Conservation (phyloP, 805 yeast species). For the Candida nitratophila region DNA sequence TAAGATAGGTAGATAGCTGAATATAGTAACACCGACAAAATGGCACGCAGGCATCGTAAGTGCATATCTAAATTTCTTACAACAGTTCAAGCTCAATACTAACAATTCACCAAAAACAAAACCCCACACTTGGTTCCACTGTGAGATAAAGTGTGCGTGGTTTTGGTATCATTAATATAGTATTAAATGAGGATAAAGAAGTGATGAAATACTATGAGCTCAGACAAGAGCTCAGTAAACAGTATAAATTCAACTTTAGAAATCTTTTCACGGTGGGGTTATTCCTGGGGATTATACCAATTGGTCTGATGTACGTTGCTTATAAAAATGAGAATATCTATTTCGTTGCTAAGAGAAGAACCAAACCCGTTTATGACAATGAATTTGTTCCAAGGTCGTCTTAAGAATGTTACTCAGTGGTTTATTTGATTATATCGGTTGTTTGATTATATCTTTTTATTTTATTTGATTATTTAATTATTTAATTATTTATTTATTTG, state of each 20-base stretch:
- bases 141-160: too few species aligned
- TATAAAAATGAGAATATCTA: constrained; percentile 23
- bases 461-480: neutral
- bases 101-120: neutral
- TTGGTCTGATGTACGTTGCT: constrained; percentile 23
- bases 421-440: neutral
- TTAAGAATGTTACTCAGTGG: neutral
- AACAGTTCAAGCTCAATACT: neutral
- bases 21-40: neutral
- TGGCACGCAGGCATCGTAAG: neutral
- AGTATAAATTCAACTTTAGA: constrained; percentile 24
- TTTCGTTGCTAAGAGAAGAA: constrained; percentile 23
- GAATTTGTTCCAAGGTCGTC: constrained; percentile 22
- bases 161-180: too few species aligned
- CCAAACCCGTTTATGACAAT: constrained; percentile 19
- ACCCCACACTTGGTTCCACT: neutral
- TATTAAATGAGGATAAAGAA: constrained; percentile 16
- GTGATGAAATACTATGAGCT: constrained; percentile 23
- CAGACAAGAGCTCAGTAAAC: constrained; percentile 23
- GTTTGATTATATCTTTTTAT: neutral
- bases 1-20: too few species aligned
- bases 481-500: too few species aligned
- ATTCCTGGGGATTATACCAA: constrained; percentile 26
- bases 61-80: neutral
- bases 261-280: constrained; percentile 21